Conservation (phyloP, 306 rosid genomes). For the Dalbergia oliveri region DNA sequence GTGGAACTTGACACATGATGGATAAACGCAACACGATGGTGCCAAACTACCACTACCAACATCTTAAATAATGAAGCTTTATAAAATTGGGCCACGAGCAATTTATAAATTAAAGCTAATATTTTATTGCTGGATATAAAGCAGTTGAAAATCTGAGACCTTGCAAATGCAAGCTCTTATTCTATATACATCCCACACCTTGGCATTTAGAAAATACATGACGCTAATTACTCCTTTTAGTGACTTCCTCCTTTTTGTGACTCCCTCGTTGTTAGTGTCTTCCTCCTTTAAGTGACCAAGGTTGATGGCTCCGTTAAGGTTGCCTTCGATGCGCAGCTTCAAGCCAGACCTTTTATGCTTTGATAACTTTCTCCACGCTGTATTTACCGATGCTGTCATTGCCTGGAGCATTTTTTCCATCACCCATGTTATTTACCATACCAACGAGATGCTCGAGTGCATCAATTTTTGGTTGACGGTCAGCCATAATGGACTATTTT, state of each 20-base stretch:
- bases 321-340: conserved; percentile 49
- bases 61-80: background rate
- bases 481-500: conserved; percentile 33
- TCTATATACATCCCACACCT: background rate
- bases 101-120: background rate
- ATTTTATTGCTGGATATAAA: background rate
- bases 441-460: conserved; percentile 50
- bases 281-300: conserved; percentile 34
- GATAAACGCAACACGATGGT: background rate
- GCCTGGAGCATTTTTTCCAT: conserved; percentile 27
- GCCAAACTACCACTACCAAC: background rate
- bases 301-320: conserved; percentile 54
- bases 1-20: no score
- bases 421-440: conserved; percentile 48
- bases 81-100: background rate
- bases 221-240: background rate
- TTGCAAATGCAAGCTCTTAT: conserved; percentile 30
- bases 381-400: background rate
- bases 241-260: no score
- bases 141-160: background rate
- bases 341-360: conserved; percentile 46
- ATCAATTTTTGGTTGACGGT: conserved; percentile 42
- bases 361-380: conserved; percentile 38
- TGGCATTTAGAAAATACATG: background rate
- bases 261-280: no score